These are phyloP conservation scores for Aspergillus ustus DNA, from an alignment of 2,329 filamentous ascomycete genomes.

Conservation along the genomic window DNA sequence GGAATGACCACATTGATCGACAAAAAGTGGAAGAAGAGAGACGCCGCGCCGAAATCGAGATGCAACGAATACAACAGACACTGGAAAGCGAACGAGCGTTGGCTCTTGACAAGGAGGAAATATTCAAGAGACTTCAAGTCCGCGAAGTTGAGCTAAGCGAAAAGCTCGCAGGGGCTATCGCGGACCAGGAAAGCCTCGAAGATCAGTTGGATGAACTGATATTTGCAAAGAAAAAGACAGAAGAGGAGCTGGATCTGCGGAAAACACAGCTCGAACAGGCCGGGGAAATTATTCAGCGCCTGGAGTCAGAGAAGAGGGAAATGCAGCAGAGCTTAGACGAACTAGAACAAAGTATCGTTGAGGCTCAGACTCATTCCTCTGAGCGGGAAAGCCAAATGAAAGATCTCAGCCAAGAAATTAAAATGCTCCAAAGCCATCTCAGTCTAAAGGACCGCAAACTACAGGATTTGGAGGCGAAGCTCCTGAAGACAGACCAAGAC, in stretches of 20 bases:
- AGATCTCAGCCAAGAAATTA: conserved; percentile 78
- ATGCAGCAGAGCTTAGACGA: conserved; percentile 69
- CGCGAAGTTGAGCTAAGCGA: conserved; percentile 93
- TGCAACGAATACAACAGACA: conserved; percentile 88
- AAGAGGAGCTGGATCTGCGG: conserved; percentile 79
- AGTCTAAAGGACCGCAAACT: conserved; percentile 87
- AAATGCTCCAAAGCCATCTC: conserved; percentile 89
- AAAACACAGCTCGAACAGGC: conserved; percentile 89
- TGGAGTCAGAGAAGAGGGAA: conserved; percentile 84
- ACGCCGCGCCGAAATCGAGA: conserved; percentile 81
- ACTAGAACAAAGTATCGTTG: conserved; percentile 72
- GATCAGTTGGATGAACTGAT: conserved; percentile 90
- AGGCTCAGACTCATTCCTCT: conserved; percentile 71
- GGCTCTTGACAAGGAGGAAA: conserved; percentile 96
- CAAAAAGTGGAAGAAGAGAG: conserved; percentile 88
- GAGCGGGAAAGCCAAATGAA: conserved; percentile 78
- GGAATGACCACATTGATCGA: conserved; percentile 72
- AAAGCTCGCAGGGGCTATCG: conserved; percentile 86
- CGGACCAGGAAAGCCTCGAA: conserved; percentile 92
- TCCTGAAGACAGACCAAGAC: conserved; percentile 86
- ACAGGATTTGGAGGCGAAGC: conserved; percentile 80
- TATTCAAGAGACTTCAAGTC: conserved; percentile 92
- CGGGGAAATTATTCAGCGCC: conserved; percentile 78
- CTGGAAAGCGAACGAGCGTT: conserved; percentile 95
- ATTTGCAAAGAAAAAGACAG: conserved; percentile 83